A percentile compares a stretch with the other conserved stretches of the same genome.
phyloP scores from a whole-genome alignment of 257 asterid genomes.

The Gardenia jasminoides region DNA sequence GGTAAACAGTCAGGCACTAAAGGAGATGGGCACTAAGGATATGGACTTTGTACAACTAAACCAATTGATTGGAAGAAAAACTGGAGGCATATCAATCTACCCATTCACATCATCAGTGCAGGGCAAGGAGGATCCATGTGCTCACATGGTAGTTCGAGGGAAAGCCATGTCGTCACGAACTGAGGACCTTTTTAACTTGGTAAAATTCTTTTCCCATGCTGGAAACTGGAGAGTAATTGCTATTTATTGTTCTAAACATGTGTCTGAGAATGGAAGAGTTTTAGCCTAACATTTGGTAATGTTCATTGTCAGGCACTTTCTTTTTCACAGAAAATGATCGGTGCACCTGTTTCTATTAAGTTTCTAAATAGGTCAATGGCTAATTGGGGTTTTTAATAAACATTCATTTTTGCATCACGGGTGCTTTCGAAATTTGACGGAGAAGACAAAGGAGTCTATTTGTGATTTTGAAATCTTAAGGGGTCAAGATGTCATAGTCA shows the following conservation, averaged over 20 bases:
- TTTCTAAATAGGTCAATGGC: not conserved
- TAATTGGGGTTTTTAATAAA: not conserved
- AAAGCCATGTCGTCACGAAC: constrained; percentile 87
- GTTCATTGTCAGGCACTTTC: not conserved
- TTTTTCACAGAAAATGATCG: too few species aligned
- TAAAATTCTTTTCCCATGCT: constrained; percentile 28
- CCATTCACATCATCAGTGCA: constrained; percentile 84
- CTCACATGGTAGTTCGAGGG: constrained; percentile 80
- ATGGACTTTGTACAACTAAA: constrained; percentile 90
- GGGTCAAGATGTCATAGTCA: not conserved
- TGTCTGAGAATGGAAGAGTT: not conserved
- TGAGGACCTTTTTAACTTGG: constrained; percentile 90
- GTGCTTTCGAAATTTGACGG: not conserved
- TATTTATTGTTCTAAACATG: not conserved
- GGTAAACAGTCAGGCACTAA: constrained; percentile 82
- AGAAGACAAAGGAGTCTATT: not conserved
- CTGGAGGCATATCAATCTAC: constrained; percentile 94
- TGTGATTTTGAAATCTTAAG: not conserved
- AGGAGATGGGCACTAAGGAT: constrained; percentile 98
- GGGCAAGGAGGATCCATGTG: constrained; percentile 76
- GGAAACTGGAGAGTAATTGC: not conserved
- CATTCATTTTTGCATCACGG: not conserved
- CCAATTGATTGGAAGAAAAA: constrained; percentile 94
- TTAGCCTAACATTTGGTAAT: not conserved
- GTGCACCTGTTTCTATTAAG: not conserved